Evolutionary conservation across 768 basidiomycete genomes (phyloP), one percentile per base, ranked within the genome.

Genomic region (Amanita thiersii): DNA sequence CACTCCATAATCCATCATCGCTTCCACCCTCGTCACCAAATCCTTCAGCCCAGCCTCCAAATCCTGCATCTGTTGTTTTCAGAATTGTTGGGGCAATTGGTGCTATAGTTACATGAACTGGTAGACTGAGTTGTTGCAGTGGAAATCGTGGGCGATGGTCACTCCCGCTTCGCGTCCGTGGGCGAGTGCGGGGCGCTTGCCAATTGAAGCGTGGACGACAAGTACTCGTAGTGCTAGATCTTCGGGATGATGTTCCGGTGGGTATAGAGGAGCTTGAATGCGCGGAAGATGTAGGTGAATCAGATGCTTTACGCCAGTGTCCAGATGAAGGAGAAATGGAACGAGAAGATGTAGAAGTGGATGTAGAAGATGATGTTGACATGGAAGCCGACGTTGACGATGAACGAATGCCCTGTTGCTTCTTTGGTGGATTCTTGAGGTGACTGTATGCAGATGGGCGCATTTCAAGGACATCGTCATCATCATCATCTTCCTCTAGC

Each of bases 81-180:
- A 98, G 70, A 34, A 87, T 73, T 3, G 96, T 93, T 5, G 77
- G 75, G 21, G 73, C 68, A 45, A 73, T 73, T 9, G 63, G 69
- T 12, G 63, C 72, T 47, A 70, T 73, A 15, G 62, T 70, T 32
- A 73, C 69, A 48, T 65, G 60, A 1, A 43, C 26, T n/a, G 28
- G 42, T 6, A 35, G 56, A 14, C 60, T 52, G 24, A 38, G 28
- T 26, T 43, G 34, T n/a, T 44, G 20, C n/a, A 37, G 47, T 23
- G 51, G 48, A 31, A 54, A n/a, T 18, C 28, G 37, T 19, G 25
- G 20, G 8, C 20, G 18, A 14, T 10, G 23, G 12, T 31, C 28
- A 10, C 28, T 37, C 19, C 36, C 44, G 3, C 24, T 37, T 33
- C 41, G 35, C 19, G 33, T 23, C 12, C 53, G 52, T 53, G 50